Evolutionary conservation across 805 yeast species (phyloP), one percentile per base, ranked within the genome.

Genomic region (Ogataea ganodermae): DNA sequence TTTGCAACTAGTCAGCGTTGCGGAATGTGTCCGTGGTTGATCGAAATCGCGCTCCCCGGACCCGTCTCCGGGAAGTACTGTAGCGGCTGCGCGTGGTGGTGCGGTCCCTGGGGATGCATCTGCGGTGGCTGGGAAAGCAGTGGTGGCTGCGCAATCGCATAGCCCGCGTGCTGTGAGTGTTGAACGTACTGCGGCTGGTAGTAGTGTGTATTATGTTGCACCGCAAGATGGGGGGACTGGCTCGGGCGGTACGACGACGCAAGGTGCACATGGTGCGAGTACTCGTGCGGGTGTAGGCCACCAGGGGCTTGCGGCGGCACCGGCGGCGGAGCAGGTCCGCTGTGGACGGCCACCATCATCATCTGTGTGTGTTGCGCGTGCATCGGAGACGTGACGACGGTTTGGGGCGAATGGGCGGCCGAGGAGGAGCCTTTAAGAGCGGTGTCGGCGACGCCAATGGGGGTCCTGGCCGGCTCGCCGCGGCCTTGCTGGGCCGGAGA

Each of bases 171-270:
- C 33, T 30, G 33, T 13, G 33, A 4, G 23, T 42, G 49, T 20
- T 33, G 46, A 14, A 27, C 31, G 35, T 49, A 49, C 6, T 49
- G 52, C 20, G 46, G 46, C 28, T 41, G 37, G 26, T 31, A 45
- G 32, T 36, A 48, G 30, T 42, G 46, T 28, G 38, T 35, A 46
- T 17, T 39, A 44, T 14, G 32, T 42, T 22, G 47, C 30, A 13
- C 22, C 22, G 9, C 30, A n/a, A 9, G 40, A 4, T 7, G 33
- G 28, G 9, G 21, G 42, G 12, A 39, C 22, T 16, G 32, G 38
- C 21, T 36, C 42, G n/a, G 42, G 31, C 20, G 42, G 8, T 33
- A 12, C 5, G 37, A 17, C 16, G 22, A n/a, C 10, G 8, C 10
- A 18, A 33, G 13, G 14, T 9, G 12, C 13, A 14, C 13, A 13